Evolutionary conservation across 331 rosid genomes (phyloP), one percentile per base, ranked within the genome.

Genomic region (Cydonia oblonga): DNA sequence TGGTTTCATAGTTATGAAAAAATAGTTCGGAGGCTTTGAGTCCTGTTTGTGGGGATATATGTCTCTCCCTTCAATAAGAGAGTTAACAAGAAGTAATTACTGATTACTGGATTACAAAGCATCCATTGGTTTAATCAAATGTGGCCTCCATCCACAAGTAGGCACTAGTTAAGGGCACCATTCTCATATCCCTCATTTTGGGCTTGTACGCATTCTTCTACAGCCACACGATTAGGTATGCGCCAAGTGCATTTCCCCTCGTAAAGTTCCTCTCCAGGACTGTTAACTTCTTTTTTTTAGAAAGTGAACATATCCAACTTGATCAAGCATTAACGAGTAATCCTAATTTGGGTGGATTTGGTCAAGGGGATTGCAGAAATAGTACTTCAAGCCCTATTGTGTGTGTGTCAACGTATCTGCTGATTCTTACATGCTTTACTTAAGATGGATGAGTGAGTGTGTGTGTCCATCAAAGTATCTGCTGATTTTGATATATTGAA

Each of bases 401-500:
- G 64, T 4, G 25, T 28, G 7, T 28, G 42, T 62, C 44, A 62
- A 62, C 18, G 66, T 62, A 62, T 62, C 15, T 66, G 9, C 7
- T 56, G 61, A 23, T 71, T 74, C 61, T 85, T 71, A 66, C 64
- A 56, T 66, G 5, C 40, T 30, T 22, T 57, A 5, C 2, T 56
- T 70, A 1, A 52, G 16, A 20, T 23, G 61, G 61, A 23, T 59
- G 25, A 20, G 18, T 32, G 25, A 20, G n/a, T 70, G 11, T 56
- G 11, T 56, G 66, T 32, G 26, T 56, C 29, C 19, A 29, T 33
- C 44, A 29, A 62, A 29, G 66, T 29, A 14, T 29, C 24, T 58
- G n/a, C 7, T 56, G 61, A 23, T 71, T 74, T 67, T 85, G 74
- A 69, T 56, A 60, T 42, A 2, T 38, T 24, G 58, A 58, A 19